Conservation (phyloP, 108 stramenopile genomes). For the Pseudonitzschia delicatissima region DNA sequence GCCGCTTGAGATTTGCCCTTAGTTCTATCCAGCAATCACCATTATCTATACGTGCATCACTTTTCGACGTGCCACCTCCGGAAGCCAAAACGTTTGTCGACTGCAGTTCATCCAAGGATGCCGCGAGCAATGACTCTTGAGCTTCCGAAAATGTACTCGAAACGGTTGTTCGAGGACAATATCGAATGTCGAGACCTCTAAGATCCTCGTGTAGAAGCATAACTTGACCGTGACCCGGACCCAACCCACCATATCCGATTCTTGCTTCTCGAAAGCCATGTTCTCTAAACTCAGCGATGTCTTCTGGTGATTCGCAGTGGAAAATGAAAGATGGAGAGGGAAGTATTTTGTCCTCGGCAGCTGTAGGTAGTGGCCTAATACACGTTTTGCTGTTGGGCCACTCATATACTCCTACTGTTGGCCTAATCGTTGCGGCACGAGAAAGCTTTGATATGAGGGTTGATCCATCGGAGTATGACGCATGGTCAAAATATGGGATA, state of each 20-base stretch:
- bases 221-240: slow-evolving; percentile 44
- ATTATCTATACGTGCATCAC: slow-evolving; percentile 20
- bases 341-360: slow-evolving; percentile 54
- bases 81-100: slow-evolving; percentile 51
- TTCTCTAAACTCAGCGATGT: slow-evolving; percentile 6
- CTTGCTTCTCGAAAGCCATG: slow-evolving; percentile 37
- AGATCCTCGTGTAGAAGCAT: slow-evolving; percentile 61
- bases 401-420: slow-evolving; percentile 31
- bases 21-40: slow-evolving; percentile 86
- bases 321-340: slow-evolving; percentile 72
- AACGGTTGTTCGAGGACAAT: slow-evolving; percentile 37
- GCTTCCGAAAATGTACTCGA: slow-evolving; percentile 75
- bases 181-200: slow-evolving; percentile 63
- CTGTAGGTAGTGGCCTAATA: slow-evolving; percentile 72
- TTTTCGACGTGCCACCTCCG: slow-evolving; percentile 15
- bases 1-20: slow-evolving; percentile 70
- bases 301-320: slow-evolving; percentile 33
- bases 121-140: slow-evolving; percentile 75
- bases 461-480: slow-evolving; percentile 28
- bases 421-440: slow-evolving; percentile 10
- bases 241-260: slow-evolving; percentile 56
- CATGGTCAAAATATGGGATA: slow-evolving; percentile 35
- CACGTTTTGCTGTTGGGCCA: slow-evolving; percentile 17
- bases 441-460: slow-evolving; percentile 18
- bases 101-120: slow-evolving; percentile 70